These are phyloP conservation scores for Lyophyllum shimeji DNA, from an alignment of 768 basidiomycete genomes.

Conservation along the genomic window DNA sequence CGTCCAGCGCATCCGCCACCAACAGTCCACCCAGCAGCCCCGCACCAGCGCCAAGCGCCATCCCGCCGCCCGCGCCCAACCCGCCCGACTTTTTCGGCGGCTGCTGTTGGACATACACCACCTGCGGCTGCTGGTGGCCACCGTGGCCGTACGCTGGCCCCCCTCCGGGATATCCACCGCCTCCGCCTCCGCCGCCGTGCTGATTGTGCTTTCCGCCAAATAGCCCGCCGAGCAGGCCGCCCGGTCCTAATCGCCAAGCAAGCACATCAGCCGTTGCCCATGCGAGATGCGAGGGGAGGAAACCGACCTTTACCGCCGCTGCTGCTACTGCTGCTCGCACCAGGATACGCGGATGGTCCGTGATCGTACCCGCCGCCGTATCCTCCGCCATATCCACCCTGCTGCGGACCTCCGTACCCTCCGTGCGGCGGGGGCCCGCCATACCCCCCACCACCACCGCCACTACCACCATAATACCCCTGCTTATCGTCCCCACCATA, in stretches of 20 bases:
- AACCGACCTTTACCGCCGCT: constrained; percentile 5
- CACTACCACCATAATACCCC: no score
- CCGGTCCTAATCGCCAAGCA: background rate
- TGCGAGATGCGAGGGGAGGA: background rate
- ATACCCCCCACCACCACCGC: no score
- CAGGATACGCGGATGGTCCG: constrained; percentile 15
- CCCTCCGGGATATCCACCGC: constrained; percentile 37
- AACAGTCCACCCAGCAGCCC: constrained; percentile 67
- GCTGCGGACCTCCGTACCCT: constrained; percentile 17
- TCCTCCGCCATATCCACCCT: background rate
- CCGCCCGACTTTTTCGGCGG: constrained; percentile 23
- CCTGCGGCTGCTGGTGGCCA: constrained; percentile 33
- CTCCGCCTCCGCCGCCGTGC: constrained; percentile 26
- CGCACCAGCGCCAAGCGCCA: constrained; percentile 44
- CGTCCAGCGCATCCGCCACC: constrained; percentile 42
- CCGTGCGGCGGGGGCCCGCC: constrained; percentile 16
- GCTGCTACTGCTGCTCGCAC: constrained; percentile 8
- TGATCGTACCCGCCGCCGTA: constrained; percentile 1
- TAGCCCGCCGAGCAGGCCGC: background rate
- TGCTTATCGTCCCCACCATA: constrained; percentile 12
- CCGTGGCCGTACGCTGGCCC: constrained; percentile 34
- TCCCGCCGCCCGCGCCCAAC: constrained; percentile 9
- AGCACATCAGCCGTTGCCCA: background rate
- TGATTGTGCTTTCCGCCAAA: constrained; percentile 18
- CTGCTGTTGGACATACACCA: constrained; percentile 33